These are phyloP conservation scores for Trametes maxima DNA, from an alignment of 768 basidiomycete genomes.

Conservation along the genomic window DNA sequence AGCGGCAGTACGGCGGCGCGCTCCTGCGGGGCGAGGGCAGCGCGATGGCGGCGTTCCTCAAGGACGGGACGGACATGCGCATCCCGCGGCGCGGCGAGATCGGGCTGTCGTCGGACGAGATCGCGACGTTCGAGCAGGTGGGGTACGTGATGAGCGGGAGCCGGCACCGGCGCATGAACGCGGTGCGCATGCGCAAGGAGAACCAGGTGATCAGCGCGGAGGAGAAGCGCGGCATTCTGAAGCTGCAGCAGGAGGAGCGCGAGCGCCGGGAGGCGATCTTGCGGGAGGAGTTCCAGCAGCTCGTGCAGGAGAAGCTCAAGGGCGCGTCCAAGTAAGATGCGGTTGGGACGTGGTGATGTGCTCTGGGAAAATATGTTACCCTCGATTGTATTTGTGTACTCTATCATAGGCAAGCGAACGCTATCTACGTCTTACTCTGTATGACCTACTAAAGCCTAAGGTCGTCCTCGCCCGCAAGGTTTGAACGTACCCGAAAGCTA, in stretches of 20 bases:
- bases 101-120: conserved; percentile 85
- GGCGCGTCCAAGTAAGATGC: conserved; percentile 22
- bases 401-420: background rate
- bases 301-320: conserved; percentile 77
- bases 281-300: conserved; percentile 86
- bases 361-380: background rate
- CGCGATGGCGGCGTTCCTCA: conserved; percentile 96
- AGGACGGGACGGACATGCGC: conserved; percentile 77
- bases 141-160: conserved; percentile 99
- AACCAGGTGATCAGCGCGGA: conserved; percentile 99
- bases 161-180: conserved; percentile 96
- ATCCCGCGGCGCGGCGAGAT: conserved; percentile 99
- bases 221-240: conserved; percentile 95
- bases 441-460: background rate
- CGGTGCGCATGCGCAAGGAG: conserved; percentile 98
- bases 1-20: conserved; percentile 86
- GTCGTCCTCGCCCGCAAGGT: background rate
- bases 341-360: background rate
- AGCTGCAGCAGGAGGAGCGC: conserved; percentile 92
- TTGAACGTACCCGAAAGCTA: background rate
- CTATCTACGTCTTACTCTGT: background rate
- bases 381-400: background rate
- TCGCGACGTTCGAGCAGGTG: conserved; percentile 82
- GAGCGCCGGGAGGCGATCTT: conserved; percentile 88
- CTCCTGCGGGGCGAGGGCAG: conserved; percentile 93